phyloP scores from a whole-genome alignment of 1,139 yeast species.

The Debaryomyces singareniensis region DNA sequence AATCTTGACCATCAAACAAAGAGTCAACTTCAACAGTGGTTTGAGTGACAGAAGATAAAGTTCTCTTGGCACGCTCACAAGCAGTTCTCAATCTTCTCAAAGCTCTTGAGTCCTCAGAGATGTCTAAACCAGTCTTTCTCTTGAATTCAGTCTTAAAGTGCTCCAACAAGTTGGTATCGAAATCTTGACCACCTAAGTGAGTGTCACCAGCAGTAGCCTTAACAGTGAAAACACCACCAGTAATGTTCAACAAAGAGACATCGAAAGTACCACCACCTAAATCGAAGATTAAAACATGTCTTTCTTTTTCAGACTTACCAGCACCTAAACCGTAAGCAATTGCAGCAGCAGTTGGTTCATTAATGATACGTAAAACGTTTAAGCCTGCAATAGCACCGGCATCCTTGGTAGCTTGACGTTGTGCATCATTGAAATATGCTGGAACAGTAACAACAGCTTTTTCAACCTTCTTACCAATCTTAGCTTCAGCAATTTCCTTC shows the following conservation, averaged over 20 bases:
- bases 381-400: slow-evolving; percentile 98
- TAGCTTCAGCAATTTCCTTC: slow-evolving; percentile 97
- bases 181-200: slow-evolving; percentile 99
- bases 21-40: slow-evolving; percentile 97
- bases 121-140: slow-evolving; percentile 93
- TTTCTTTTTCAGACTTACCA: slow-evolving; percentile 84
- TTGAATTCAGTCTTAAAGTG: slow-evolving; percentile 93
- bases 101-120: slow-evolving; percentile 91
- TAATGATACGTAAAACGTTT: slow-evolving; percentile 92
- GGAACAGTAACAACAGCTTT: slow-evolving; percentile 96
- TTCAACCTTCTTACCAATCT: slow-evolving; percentile 88
- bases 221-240: slow-evolving; percentile 99
- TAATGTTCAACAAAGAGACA: slow-evolving; percentile 93
- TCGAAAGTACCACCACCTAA: slow-evolving; percentile 99
- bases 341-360: slow-evolving; percentile 98
- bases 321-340: slow-evolving; percentile 98
- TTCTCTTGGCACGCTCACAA: slow-evolving; percentile 99
- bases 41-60: slow-evolving; percentile 93
- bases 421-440: slow-evolving; percentile 96
- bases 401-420: slow-evolving; percentile 97
- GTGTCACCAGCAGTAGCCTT: slow-evolving; percentile 99
- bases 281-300: slow-evolving; percentile 88
- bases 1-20: slow-evolving; percentile 92
- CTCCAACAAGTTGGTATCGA: slow-evolving; percentile 93
- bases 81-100: slow-evolving; percentile 98